These are phyloP conservation scores for Bidens hawaiensis DNA, from an alignment of 140 eudicot genomes.

Conservation along the genomic window DNA sequence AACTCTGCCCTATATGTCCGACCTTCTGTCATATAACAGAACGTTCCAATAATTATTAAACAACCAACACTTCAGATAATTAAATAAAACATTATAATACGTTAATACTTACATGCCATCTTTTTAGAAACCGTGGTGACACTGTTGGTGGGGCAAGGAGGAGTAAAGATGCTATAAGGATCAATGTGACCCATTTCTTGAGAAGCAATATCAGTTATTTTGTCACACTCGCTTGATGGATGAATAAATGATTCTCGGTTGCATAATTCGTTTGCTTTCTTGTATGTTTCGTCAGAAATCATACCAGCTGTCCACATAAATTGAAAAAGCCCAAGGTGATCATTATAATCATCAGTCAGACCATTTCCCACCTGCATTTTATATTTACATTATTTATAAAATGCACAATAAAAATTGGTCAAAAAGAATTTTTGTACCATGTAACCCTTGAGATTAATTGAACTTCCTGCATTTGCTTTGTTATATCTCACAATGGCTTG, in stretches of 20 bases:
- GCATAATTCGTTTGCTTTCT: slow-evolving; percentile 47
- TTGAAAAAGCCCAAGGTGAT: slow-evolving; percentile 74
- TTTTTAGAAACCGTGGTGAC: slow-evolving; percentile 34
- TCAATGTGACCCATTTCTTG: slow-evolving; percentile 84
- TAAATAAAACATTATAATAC: no score
- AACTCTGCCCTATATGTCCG: slow-evolving; percentile 51
- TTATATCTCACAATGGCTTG: slow-evolving; percentile 82
- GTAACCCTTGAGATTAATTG: slow-evolving; percentile 81
- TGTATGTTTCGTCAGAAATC: slow-evolving; percentile 89
- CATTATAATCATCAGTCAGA: slow-evolving; percentile 68
- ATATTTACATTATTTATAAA: not conserved
- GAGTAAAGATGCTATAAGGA: slow-evolving; percentile 86
- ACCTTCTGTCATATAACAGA: slow-evolving; percentile 34
- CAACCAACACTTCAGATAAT: not conserved
- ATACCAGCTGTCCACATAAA: slow-evolving; percentile 85
- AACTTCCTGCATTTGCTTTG: slow-evolving; percentile 29
- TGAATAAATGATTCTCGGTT: slow-evolving; percentile 56
- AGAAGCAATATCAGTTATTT: slow-evolving; percentile 45
- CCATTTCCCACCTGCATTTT: slow-evolving; percentile 55
- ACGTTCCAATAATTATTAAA: slow-evolving; percentile 4
- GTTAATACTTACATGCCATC: slow-evolving; percentile 62
- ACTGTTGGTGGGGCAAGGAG: slow-evolving; percentile 67
- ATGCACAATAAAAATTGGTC: not conserved
- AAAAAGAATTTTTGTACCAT: slow-evolving; percentile 49
- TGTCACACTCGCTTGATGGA: slow-evolving; percentile 46